These are phyloP conservation scores for Pseudevernia furfuracea DNA, from an alignment of 495 filamentous ascomycete species.

Conservation along the genomic window DNA sequence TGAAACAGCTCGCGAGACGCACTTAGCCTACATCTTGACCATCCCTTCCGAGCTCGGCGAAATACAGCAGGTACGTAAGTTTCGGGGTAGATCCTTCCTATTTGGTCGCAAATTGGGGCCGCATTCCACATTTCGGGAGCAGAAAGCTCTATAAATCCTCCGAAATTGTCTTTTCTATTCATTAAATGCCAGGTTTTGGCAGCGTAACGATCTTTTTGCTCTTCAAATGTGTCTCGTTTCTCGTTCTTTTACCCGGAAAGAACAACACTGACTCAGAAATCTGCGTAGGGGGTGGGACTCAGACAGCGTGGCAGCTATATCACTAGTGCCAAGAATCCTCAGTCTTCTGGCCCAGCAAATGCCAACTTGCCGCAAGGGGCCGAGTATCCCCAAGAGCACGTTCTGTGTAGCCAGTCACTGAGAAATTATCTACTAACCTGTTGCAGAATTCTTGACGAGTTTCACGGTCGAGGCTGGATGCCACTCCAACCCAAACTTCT, in stretches of 20 bases:
- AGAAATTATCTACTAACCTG: slow-evolving; percentile 5
- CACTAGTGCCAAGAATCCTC: slow-evolving; percentile 73
- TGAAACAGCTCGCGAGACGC: slow-evolving; percentile 59
- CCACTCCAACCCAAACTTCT: slow-evolving; percentile 67
- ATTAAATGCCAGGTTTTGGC: too few relatives aligned
- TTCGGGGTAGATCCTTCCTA: too few relatives aligned
- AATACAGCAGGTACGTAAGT: slow-evolving; percentile 48
- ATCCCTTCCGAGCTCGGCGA: slow-evolving; percentile 63
- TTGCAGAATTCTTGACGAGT: slow-evolving; percentile 59
- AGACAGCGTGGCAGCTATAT: slow-evolving; percentile 67
- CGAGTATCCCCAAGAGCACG: slow-evolving; percentile 67
- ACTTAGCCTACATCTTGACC: slow-evolving; percentile 77
- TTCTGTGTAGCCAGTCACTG: slow-evolving; percentile 12
- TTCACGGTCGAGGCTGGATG: slow-evolving; percentile 65
- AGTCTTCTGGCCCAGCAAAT: slow-evolving; percentile 54
- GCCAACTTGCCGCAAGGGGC: slow-evolving; percentile 57
- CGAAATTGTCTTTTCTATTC: too few relatives aligned
- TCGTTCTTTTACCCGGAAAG: too few relatives aligned
- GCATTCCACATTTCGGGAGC: background rate
- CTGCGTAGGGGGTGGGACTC: slow-evolving; percentile 56
- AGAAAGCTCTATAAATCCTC: background rate
- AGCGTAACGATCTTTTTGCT: too few relatives aligned
- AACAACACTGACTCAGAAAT: background rate
- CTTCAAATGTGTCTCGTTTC: too few relatives aligned
- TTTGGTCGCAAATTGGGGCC: too few relatives aligned